Evolutionary conservation across 306 rosid species (phyloP).

Genomic region (Potentilla sterilis): DNA sequence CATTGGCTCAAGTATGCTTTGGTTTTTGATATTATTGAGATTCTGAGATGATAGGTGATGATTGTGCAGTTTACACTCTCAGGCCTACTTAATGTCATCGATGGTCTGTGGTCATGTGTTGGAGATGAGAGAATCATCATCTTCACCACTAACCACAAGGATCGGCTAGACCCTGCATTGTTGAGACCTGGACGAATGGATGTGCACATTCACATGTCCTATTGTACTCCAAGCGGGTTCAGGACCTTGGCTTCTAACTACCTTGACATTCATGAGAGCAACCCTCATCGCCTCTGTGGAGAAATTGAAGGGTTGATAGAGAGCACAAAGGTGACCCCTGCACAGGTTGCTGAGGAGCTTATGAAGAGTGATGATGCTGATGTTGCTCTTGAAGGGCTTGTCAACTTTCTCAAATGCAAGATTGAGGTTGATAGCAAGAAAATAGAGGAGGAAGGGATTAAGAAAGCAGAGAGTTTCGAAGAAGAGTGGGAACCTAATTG

Average conservation of each 20-base stretch:
- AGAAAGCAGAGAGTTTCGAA: background rate
- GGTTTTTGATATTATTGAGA: no score
- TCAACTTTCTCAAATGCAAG: constrained; percentile 30
- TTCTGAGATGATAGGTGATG: no score
- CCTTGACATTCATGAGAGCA: constrained; percentile 28
- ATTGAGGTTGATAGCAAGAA: background rate
- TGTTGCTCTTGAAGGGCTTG: constrained; percentile 26
- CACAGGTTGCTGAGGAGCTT: constrained; percentile 21
- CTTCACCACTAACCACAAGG: constrained; percentile 60
- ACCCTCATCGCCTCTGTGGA: constrained; percentile 12
- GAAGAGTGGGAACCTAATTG: background rate
- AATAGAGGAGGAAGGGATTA: background rate
- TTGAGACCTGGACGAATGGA: constrained; percentile 61
- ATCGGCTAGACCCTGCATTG: constrained; percentile 49
- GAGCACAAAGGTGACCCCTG: constrained; percentile 41
- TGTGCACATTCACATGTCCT: constrained; percentile 51
- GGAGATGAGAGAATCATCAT: constrained; percentile 62
- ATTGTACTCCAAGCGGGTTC: constrained; percentile 34
- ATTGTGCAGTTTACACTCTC: no score
- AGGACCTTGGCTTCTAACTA: constrained; percentile 37
- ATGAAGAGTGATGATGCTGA: constrained; percentile 48
- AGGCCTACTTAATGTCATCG: constrained; percentile 20
- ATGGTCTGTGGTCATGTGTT: constrained; percentile 61
- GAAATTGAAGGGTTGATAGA: constrained; percentile 38
- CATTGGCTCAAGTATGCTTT: constrained; percentile 18